Base-by-base conservation (phyloP, 345 rosid species). In the Raphanus sativus region DNA sequence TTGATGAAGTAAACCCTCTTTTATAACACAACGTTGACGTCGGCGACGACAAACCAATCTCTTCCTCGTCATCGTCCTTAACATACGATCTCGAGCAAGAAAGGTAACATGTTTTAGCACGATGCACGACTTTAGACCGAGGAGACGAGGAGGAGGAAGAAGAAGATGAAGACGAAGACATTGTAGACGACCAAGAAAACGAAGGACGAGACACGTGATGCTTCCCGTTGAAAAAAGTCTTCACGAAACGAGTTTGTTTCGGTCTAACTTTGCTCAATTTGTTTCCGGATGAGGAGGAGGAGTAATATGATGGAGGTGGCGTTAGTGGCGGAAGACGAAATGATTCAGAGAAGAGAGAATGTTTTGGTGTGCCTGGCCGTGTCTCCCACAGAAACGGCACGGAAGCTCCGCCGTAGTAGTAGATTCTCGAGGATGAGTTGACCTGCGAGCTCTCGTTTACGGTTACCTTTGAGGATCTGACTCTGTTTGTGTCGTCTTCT, bases 301-400 rank as follows among this genome's bases (percentile, higher is more conserved):
- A 55, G 55, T 76, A 67, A 66, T 75, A 83, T 0, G 88, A 88
- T 13, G 90, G 94, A 56, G 91, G 90, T 0, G 94, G 90, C 0
- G 92, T 85, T 25, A 85, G 67, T 2, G 93, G 90, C 25, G 89
- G 92, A 8, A 81, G 91, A 12, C 77, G 77, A 42, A 73, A 28
- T 3, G 82, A 38, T 45, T 79, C 81, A 5, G 72, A 56, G 54
- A 63, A 48, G 32, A 74, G 62, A 29, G 81, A 2, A 61, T 87
- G 89, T 60, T 93, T 93, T 0, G 98, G 96, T 16, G 96, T 90
- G 21, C 98, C 98, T 1, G 98, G 98, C 12, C 73, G 78, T 26
- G 96, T 81, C 71, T 93, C 98, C 98, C 98, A 93, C 30, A 69
- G 0, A 84, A 93, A 93, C 0, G 97, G 96, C 34, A 93, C 66